Evolutionary conservation across 140 eudicot genomes (phyloP), one percentile per base, ranked within the genome.

Genomic region (Eryngium alpinum): DNA sequence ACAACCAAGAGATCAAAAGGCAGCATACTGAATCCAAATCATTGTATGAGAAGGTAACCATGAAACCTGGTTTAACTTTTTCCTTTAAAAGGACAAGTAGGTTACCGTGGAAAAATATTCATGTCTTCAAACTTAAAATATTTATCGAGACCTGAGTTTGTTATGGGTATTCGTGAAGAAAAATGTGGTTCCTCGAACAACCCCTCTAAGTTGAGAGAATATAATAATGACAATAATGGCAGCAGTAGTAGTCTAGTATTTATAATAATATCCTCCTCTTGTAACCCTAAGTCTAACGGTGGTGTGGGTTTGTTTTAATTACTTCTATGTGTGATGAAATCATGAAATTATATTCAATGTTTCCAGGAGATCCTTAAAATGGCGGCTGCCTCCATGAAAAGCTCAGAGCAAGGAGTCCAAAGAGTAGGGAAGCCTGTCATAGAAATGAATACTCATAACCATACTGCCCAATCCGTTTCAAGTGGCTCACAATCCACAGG

Each of bases 1-100:
- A 90, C 22, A 94, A 94, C 79, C 97, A 88, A 87, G 98, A 94
- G 88, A 79, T 94, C 79, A 94, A 94, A 87, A 94, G 81, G 84
- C 97, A 92, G 91, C 85, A 88, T 85, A 86, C 90, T 32, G 97
- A 94, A 62, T 88, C 83, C 62, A 94, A 92, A 89, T 87, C 95
- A 52, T 80, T 94, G 91, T 85, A 86, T 81, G 93, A 94, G 63
- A 91, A 92, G 91, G 98, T 94, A 87, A 19, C 38, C 10, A 38
- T 79, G 67, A 15, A 5, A 60, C 72, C 28, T 6, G 66, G 59
- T 27, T 29, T 28, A 75, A 53, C 60, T 76, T 50, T 51, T 28
- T 51, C 24, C 25, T 14, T 9, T 29, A 1, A 67, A 14, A 43
- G 4, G 16, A 49, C 59, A 75, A 27, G 56, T 27, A 7, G 43